Base-by-base conservation (phyloP, 176 grass and related monocot species). In the Ampelocalamus luodianensis region DNA sequence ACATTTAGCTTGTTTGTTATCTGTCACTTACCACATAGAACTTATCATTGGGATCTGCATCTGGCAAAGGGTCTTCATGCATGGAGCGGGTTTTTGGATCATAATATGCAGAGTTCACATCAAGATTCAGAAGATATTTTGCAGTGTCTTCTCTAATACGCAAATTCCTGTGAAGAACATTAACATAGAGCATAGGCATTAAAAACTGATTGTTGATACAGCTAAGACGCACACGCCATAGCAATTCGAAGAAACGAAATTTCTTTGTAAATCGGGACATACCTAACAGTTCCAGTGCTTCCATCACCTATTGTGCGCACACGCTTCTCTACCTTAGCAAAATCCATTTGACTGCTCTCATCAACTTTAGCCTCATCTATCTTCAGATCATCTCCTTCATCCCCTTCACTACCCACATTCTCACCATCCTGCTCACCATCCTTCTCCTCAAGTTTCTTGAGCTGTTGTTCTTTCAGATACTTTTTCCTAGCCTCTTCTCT, bases 321-420 rank as follows among this genome's bases (percentile, higher is more conserved):
- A 88, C 93, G 88, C 64, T 98, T 98, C 90, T 96, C 93, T 45
- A 98, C 96, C 86, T 98, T 98, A 36, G 96, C 93, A 55, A 98
- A 98, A 61, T 98, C 96, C 96, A 96, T 98, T 54, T 98, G 96
- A 22, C 89, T 89, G 70, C 93, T 95, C 88, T 98, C 96, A 56
- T 96, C 96, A 56, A 98, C 96, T 87, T 95, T 98, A 53, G 96
- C 96, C 82, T 98, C 96, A 79, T 98, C 96, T 72, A 98, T 89
- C 81, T 90, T 95, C 16, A 93, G 66, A 46, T 82, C 89, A 87
- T 98, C 93, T 76, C 96, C 90, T 51, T 92, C 93, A 78, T 95
- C 96, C 11, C 96, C 95, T 40, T 98, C 93, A 53, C 87, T 93
- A 42, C 71, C 86, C 8, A 2, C 89, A 58, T 87, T 87, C 56